Evolutionary conservation across 345 rosid genomes (phyloP), one percentile per base, ranked within the genome.

Genomic region (Hevea brasiliensis): DNA sequence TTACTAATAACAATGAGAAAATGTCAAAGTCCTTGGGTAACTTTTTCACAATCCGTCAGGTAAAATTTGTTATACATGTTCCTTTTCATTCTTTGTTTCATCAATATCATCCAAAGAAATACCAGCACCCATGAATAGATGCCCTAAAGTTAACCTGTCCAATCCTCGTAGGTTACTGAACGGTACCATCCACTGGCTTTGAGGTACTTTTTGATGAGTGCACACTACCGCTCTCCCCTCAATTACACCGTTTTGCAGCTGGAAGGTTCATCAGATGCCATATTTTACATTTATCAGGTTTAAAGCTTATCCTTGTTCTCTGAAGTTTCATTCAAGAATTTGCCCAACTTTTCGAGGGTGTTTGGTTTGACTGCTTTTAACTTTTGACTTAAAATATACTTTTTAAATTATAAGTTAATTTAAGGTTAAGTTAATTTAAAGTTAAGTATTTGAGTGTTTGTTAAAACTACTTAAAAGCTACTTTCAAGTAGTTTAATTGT

Each of bases 271-370:
- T 90, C 98, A 0, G 96, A 86, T 35, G 83, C 88, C 55, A 72
- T 92, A 17, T 92, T 85, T 77, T 90, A 92, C 82, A 79, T 91
- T 80, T 92, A 91, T 79, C 96, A 92, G 94, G 99, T 95, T 51
- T 51, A 60, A 74, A 69, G 70, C 73, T 78, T 61, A 26, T 58
- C 14, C 54, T 62, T 72, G 24, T 42, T 23, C n/a, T n/a, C 50
- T 0, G 8, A 29, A 24, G 48, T 72, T 72, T 51, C 23, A 48
- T 24, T 47, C 62, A 3, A 17, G 26, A 47, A 3, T 51, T 37
- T 8, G 42, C 1, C 1, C 27, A 40, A 15, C 17, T n/a, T n/a
- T n/a, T n/a, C n/a, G n/a, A n/a, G n/a, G n/a, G n/a, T n/a, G n/a
- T n/a, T n/a, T n/a, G n/a, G n/a, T n/a, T n/a, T n/a, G n/a, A n/a